Conservation (phyloP, 305 asterid genomes). For the Rubia tinctorum region DNA sequence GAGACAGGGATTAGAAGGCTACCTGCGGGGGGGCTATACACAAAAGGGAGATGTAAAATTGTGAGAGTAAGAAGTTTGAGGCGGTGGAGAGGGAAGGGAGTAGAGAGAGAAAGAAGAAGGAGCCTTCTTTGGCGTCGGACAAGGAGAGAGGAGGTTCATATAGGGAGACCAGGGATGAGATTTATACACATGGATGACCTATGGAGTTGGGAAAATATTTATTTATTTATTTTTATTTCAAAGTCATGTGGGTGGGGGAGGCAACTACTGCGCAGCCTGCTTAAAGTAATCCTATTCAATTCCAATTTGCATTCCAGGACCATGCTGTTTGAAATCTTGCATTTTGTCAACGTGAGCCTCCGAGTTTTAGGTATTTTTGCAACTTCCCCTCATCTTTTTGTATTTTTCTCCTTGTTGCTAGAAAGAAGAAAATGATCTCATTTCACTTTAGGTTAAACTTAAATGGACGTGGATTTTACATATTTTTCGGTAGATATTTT, state of each 20-base stretch:
- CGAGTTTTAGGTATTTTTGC: background rate
- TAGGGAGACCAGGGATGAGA: conserved; percentile 19
- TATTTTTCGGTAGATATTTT: no score
- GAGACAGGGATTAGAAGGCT: background rate
- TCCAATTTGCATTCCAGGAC: background rate
- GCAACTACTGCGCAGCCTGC: conserved; percentile 22
- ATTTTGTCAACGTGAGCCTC: conserved; percentile 3
- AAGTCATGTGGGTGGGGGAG: conserved; percentile 22
- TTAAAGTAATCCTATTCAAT: background rate
- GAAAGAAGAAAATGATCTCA: no score
- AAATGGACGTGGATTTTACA: no score
- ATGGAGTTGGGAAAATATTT: background rate
- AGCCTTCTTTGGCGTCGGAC: conserved; percentile 29
- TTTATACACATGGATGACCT: conserved; percentile 41
- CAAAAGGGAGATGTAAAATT: conserved; percentile 8
- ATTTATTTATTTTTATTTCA: background rate
- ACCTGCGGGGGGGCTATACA: conserved; percentile 65
- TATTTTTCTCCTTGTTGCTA: background rate
- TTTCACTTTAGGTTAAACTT: no score
- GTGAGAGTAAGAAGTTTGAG: background rate
- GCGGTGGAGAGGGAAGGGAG: conserved; percentile 1
- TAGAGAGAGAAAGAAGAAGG: conserved; percentile 4
- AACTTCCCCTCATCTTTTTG: background rate
- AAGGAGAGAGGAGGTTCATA: conserved; percentile 41
- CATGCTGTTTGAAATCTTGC: background rate